phyloP scores from a whole-genome alignment of 2,329 filamentous ascomycete species.

The Aspergillus glaucus region DNA sequence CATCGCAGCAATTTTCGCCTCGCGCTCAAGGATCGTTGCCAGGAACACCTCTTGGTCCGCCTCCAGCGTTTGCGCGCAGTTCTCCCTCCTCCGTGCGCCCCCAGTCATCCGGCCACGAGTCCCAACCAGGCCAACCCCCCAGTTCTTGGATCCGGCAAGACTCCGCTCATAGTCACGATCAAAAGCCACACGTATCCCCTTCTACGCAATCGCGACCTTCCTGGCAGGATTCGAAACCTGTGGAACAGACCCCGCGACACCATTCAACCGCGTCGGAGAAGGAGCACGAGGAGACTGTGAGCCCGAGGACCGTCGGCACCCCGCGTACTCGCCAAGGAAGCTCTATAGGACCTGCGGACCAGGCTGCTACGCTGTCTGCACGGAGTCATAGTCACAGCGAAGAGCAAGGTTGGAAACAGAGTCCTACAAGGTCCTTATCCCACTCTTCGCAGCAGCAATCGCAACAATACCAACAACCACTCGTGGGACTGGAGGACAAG shows the following conservation, averaged over 20 bases:
- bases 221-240: constrained; percentile 38
- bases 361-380: constrained; percentile 3
- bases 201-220: constrained; percentile 19
- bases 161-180: constrained; percentile 16
- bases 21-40: constrained; percentile 39
- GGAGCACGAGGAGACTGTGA: constrained; percentile 67
- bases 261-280: constrained; percentile 55
- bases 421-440: constrained; percentile 13
- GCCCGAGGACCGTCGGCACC: constrained; percentile 59
- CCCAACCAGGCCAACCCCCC: constrained; percentile 23
- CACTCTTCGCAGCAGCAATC: constrained; percentile 9
- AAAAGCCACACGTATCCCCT: constrained; percentile 24
- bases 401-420: constrained; percentile 24
- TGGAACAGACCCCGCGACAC: constrained; percentile 22
- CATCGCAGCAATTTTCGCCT: constrained; percentile 30
- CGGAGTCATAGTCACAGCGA: constrained; percentile 16
- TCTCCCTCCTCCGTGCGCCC: constrained; percentile 32
- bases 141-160: constrained; percentile 30
- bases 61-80: constrained; percentile 27
- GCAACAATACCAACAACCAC: neutral
- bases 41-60: constrained; percentile 45
- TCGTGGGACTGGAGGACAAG: constrained; percentile 3
- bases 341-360: constrained; percentile 20
- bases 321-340: constrained; percentile 25
- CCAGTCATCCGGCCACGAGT: constrained; percentile 32